Conservation (phyloP, 2,329 filamentous ascomycete species). For the Fusarium udum region DNA sequence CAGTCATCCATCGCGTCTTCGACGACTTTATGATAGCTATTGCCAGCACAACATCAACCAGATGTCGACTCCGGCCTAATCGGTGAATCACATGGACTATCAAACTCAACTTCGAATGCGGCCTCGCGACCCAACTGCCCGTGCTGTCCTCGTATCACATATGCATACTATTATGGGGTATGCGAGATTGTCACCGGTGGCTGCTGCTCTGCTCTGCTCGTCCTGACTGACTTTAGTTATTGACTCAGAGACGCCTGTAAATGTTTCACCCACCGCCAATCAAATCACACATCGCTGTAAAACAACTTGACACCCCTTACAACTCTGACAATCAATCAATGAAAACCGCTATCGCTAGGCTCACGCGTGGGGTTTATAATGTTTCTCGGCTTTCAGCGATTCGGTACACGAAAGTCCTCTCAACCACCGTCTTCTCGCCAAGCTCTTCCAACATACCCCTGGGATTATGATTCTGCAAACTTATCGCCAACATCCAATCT, state of each 20-base stretch:
- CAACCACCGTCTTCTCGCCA: background rate
- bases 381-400: background rate
- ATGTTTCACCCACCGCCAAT: slow-evolving; percentile 44
- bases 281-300: slow-evolving; percentile 45
- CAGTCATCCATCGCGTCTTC: slow-evolving; percentile 51
- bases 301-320: slow-evolving; percentile 43
- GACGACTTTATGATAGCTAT: slow-evolving; percentile 51
- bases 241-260: slow-evolving; percentile 48
- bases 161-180: slow-evolving; percentile 38
- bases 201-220: slow-evolving; percentile 31
- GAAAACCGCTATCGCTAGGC: slow-evolving; percentile 12
- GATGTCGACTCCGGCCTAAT: slow-evolving; percentile 47
- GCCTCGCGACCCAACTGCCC: slow-evolving; percentile 44
- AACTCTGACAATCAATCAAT: slow-evolving; percentile 29
- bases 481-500: background rate
- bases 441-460: background rate
- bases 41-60: slow-evolving; percentile 49
- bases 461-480: background rate
- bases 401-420: background rate
- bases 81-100: slow-evolving; percentile 48
- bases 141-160: slow-evolving; percentile 44
- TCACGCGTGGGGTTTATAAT: background rate
- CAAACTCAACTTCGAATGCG: slow-evolving; percentile 48
- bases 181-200: slow-evolving; percentile 37
- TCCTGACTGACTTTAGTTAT: slow-evolving; percentile 43